These are phyloP conservation scores for Claviceps purpurea DNA, from an alignment of 2,329 filamentous ascomycete genomes.

Conservation along the genomic window DNA sequence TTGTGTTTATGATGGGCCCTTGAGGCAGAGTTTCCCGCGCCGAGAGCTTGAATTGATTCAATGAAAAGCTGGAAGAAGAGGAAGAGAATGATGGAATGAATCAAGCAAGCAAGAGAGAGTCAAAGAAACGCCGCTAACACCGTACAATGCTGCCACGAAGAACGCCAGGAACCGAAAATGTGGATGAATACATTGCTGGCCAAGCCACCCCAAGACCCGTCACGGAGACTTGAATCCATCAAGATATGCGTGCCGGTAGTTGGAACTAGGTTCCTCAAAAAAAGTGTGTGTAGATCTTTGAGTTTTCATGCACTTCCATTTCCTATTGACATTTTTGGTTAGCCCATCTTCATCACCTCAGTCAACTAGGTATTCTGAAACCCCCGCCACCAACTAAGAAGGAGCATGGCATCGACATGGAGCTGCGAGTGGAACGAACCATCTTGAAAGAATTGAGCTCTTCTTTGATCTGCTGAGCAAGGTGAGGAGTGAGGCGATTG, in stretches of 20 bases:
- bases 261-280: slow-evolving; percentile 51
- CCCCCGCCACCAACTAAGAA: neutral
- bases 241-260: slow-evolving; percentile 10
- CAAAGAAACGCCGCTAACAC: slow-evolving; percentile 37
- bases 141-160: slow-evolving; percentile 45
- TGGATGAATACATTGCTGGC: slow-evolving; percentile 36
- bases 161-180: slow-evolving; percentile 35
- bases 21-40: slow-evolving; percentile 22
- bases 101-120: neutral
- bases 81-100: slow-evolving; percentile 5
- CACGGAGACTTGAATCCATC: slow-evolving; percentile 16
- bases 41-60: slow-evolving; percentile 10
- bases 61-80: slow-evolving; percentile 4
- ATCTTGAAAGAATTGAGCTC: slow-evolving; percentile 99
- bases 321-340: slow-evolving; percentile 43
- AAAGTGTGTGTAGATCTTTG: slow-evolving; percentile 99
- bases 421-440: slow-evolving; percentile 21
- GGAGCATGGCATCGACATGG: neutral
- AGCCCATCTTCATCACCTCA: neutral
- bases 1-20: slow-evolving; percentile 20
- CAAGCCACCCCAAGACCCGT: slow-evolving; percentile 10
- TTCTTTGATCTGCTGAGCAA: slow-evolving; percentile 98
- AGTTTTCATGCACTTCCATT: slow-evolving; percentile 98
- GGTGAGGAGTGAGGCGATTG: slow-evolving; percentile 90
- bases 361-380: neutral